Conservation (phyloP, 106 monocot genomes). For the Dendrobium nobile region DNA sequence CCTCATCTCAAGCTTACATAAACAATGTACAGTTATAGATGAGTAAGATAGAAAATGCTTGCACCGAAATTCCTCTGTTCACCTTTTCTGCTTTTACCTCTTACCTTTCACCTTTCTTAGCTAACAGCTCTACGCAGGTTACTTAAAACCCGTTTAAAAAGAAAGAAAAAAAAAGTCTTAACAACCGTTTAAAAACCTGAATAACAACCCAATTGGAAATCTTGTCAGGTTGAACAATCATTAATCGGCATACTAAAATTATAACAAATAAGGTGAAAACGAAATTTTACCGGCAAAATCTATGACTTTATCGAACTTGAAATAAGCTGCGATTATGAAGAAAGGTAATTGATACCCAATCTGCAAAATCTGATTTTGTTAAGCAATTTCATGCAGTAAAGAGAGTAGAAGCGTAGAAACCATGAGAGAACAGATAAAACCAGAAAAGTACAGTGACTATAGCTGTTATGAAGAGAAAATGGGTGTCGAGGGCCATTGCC, state of each 20-base stretch:
- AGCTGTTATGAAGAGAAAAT: conserved; percentile 78
- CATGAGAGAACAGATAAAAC: neutral
- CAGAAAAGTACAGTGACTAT: conserved; percentile 57
- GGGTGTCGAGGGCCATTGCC: conserved; percentile 73
- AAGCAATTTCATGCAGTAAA: neutral
- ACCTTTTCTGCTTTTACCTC: no score
- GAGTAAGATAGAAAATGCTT: no score
- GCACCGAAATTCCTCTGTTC: no score
- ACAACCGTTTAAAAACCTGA: no score
- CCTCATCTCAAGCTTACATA: no score
- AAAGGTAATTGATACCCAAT: conserved; percentile 74
- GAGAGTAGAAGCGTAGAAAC: neutral
- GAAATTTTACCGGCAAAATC: conserved; percentile 75
- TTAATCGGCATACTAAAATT: neutral
- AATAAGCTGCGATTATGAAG: conserved; percentile 78
- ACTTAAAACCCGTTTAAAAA: no score
- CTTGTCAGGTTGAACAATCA: neutral
- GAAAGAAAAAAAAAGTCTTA: no score
- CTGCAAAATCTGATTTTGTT: conserved; percentile 18
- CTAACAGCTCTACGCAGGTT: no score
- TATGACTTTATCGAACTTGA: conserved; percentile 85
- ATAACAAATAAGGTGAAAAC: neutral
- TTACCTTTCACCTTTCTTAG: no score
- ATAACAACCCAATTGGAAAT: neutral
- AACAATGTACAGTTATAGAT: no score